These are phyloP conservation scores for Thermomyces lanuginosus DNA, from an alignment of 2,329 filamentous ascomycete species.

Conservation along the genomic window DNA sequence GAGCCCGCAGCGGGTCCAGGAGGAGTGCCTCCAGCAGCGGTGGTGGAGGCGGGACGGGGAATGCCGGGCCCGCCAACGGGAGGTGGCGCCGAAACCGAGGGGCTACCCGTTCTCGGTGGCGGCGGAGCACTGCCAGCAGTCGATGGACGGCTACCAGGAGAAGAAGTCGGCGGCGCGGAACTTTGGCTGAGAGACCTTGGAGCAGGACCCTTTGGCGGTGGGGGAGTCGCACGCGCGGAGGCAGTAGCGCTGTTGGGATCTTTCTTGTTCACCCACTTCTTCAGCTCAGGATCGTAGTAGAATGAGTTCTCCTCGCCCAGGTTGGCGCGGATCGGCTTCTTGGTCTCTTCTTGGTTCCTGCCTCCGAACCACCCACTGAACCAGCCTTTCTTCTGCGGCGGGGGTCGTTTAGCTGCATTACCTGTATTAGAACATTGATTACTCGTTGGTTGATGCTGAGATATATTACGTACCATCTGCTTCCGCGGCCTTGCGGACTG, in stretches of 20 bases:
- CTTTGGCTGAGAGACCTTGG: constrained; percentile 40
- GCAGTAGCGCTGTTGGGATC: constrained; percentile 47
- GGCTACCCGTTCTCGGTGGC: constrained; percentile 14
- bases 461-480: constrained; percentile 38
- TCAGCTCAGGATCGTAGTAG: constrained; percentile 86
- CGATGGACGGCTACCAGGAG: constrained; percentile 15
- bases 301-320: constrained; percentile 87
- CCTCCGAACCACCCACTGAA: constrained; percentile 75
- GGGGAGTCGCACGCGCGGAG: constrained; percentile 49
- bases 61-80: constrained; percentile 11
- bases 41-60: constrained; percentile 21
- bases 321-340: constrained; percentile 71
- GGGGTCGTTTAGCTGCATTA: constrained; percentile 20
- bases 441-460: constrained; percentile 1
- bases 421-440: constrained; percentile 26
- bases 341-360: too few species aligned
- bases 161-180: constrained; percentile 18
- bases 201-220: constrained; percentile 51
- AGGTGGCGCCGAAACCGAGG: constrained; percentile 15
- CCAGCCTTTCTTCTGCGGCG: constrained; percentile 44
- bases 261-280: constrained; percentile 98
- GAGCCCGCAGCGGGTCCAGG: constrained; percentile 21
- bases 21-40: constrained; percentile 18
- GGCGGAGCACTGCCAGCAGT: constrained; percentile 14
- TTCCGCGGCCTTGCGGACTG: constrained; percentile 69